Percentiles rank a stretch among this genome's conserved stretches.
Evolutionary conservation across 257 asterid genomes (phyloP).

Genomic region (Paulownia fortunei): DNA sequence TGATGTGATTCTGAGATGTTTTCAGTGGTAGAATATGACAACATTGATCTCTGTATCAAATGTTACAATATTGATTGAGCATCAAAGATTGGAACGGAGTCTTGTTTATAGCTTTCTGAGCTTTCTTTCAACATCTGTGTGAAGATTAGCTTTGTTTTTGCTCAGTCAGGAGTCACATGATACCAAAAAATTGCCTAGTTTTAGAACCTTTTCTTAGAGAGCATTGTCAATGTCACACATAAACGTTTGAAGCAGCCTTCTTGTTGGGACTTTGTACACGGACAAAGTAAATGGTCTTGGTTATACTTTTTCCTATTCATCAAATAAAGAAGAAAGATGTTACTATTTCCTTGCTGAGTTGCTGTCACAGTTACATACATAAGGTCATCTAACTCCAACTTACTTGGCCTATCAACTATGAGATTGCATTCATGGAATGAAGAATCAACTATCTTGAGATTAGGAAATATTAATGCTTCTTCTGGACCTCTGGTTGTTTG

Average conservation of each 20-base stretch:
- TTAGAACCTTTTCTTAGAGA: not conserved
- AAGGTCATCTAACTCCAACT: not conserved
- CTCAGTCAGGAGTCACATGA: not conserved
- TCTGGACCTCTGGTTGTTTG: not conserved
- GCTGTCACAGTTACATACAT: not conserved
- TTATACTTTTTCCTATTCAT: not conserved
- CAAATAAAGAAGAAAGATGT: not conserved
- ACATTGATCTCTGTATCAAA: conserved; percentile 4
- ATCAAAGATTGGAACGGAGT: not conserved
- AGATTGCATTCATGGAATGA: conserved; percentile 13
- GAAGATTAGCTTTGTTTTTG: not conserved
- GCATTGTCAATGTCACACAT: not conserved
- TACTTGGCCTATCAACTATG: conserved; percentile 6
- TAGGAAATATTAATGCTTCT: conserved; percentile 12
- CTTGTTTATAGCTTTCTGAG: not conserved
- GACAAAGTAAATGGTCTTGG: not conserved
- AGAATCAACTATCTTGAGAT: too few species aligned
- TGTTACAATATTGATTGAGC: conserved; percentile 22
- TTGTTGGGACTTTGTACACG: not conserved
- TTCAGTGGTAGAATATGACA: not conserved
- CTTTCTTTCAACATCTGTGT: not conserved
- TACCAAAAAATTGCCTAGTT: not conserved
- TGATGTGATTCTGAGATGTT: conserved; percentile 14
- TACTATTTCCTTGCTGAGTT: conserved; percentile 1
- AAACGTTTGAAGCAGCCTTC: not conserved